Evolutionary conservation across 2,329 filamentous ascomycete genomes (phyloP).

Genomic region (Fonsecaea pedrosoi): DNA sequence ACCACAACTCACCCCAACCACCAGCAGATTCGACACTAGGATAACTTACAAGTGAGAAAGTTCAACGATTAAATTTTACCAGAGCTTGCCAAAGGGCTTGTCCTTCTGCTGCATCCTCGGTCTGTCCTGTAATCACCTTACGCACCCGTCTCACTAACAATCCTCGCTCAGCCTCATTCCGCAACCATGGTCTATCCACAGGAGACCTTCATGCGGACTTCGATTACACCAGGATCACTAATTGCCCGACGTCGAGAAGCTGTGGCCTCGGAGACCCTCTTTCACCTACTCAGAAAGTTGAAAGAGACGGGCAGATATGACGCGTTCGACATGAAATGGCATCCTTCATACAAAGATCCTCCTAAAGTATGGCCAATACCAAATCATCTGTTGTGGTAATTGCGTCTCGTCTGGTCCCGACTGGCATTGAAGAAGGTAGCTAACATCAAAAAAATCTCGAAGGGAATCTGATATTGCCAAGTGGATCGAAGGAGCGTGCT

Average conservation of each 20-base stretch:
- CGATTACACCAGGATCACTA: slow-evolving; percentile 45
- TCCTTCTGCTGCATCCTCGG: too few species aligned
- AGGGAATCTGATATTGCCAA: slow-evolving; percentile 65
- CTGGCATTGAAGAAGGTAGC: not conserved
- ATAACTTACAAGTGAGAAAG: too few species aligned
- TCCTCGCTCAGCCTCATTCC: not conserved
- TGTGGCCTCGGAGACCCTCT: slow-evolving; percentile 54
- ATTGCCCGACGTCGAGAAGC: slow-evolving; percentile 50
- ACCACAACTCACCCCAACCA: too few species aligned
- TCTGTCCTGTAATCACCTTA: too few species aligned
- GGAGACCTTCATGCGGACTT: slow-evolving; percentile 48
- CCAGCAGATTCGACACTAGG: too few species aligned
- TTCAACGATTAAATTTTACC: too few species aligned
- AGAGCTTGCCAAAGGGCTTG: too few species aligned
- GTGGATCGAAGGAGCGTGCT: slow-evolving; percentile 68
- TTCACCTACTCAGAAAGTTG: slow-evolving; percentile 61
- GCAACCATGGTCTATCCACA: slow-evolving; percentile 47
- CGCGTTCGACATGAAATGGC: slow-evolving; percentile 65
- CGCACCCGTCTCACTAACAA: not conserved
- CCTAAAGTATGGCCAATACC: slow-evolving; percentile 63
- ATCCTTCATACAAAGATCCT: slow-evolving; percentile 60
- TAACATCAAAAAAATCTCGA: not conserved
- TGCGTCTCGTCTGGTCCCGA: not conserved
- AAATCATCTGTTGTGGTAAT: slow-evolving; percentile 63
- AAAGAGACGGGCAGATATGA: slow-evolving; percentile 63